Evolutionary conservation across 1,284 basidiomycete genomes (phyloP), one percentile per base, ranked within the genome.

Genomic region (Dichomitus squalens): DNA sequence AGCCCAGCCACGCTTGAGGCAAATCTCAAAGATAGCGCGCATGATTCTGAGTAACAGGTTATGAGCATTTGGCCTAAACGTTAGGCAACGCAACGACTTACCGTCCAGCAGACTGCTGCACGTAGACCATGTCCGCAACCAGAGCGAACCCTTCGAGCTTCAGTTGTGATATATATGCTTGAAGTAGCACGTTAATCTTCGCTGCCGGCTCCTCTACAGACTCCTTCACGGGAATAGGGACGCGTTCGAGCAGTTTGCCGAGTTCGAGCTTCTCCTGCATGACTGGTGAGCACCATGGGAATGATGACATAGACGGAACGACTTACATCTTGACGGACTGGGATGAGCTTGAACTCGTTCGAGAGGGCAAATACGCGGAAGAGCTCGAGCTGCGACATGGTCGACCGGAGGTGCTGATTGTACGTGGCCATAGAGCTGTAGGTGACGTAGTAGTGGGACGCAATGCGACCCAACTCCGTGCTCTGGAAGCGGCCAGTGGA

Each of bases 211-310:
- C 96, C 64, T 98, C 96, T 4, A 97, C 93, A 49, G 89, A 84
- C 74, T 99, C 97, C 76, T 99, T 99, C 68, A 99, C 92, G 0
- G 97, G 96, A 47, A 99, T 96, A 1, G 96, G 97, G 0, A 99
- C 96, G 12, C 95, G 85, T 72, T 99, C 97, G 39, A 98, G 78
- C 25, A 98, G 78, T 72, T 96, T 97, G n/a, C 87, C 85, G 7
- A 98, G 81, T 69, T 99, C 96, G 4, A 96, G 80, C 71, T 95
- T 96, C 74, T 96, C 93, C 72, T 77, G 53, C n/a, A 54, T 4
- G 33, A 21, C 23, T 14, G 39, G 40, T 49, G 53, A 52, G 47
- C 34, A 33, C 46, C 3, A 23, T 38, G 25, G 84, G 84, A 75
- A 86, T n/a, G 6, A 29, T 5, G 84, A 55, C 82, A 79, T n/a